These are phyloP conservation scores for Phytopythium kandeliae DNA, from an alignment of 352 stramenopile genomes.

Conservation along the genomic window DNA sequence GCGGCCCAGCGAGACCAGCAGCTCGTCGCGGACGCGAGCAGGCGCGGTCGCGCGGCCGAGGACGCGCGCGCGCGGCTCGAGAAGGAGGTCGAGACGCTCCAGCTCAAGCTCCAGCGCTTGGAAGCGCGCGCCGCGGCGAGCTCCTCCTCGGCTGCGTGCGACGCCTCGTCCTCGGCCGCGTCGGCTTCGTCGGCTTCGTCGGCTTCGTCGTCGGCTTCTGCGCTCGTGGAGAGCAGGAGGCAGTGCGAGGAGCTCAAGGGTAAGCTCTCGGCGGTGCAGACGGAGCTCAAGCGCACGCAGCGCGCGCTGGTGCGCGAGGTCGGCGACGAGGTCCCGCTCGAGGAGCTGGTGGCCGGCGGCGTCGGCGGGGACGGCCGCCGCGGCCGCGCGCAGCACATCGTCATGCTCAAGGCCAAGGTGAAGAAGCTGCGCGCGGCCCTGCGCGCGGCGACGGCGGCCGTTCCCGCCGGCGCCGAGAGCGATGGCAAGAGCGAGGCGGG, in stretches of 20 bases:
- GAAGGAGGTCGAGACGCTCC: constrained; percentile 54
- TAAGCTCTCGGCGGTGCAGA: constrained; percentile 44
- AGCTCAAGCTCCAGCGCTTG: constrained; percentile 50
- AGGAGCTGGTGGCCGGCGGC: constrained; percentile 35
- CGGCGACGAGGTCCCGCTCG: constrained; percentile 41
- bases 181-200: too few species aligned
- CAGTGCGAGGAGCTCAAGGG: constrained; percentile 57
- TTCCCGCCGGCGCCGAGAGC: too few species aligned
- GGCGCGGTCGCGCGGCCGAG: constrained; percentile 32
- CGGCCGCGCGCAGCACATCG: constrained; percentile 75
- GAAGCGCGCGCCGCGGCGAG: constrained; percentile 29
- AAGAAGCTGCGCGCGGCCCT: constrained; percentile 64
- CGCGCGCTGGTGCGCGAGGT: constrained; percentile 62
- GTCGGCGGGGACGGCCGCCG: constrained; percentile 22
- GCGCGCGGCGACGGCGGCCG: background rate
- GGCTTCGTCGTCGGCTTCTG: too few species aligned
- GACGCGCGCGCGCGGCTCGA: constrained; percentile 30
- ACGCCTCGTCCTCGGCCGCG: background rate
- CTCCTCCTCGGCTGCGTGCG: background rate
- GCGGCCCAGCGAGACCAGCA: constrained; percentile 57
- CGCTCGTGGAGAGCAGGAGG: constrained; percentile 21
- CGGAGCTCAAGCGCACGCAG: constrained; percentile 70
- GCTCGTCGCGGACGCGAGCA: constrained; percentile 28
- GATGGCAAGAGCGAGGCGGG: background rate
- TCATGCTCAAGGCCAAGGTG: constrained; percentile 79